Base-by-base conservation (phyloP, 2,329 filamentous ascomycete species). In the Ophiostoma australiae region DNA sequence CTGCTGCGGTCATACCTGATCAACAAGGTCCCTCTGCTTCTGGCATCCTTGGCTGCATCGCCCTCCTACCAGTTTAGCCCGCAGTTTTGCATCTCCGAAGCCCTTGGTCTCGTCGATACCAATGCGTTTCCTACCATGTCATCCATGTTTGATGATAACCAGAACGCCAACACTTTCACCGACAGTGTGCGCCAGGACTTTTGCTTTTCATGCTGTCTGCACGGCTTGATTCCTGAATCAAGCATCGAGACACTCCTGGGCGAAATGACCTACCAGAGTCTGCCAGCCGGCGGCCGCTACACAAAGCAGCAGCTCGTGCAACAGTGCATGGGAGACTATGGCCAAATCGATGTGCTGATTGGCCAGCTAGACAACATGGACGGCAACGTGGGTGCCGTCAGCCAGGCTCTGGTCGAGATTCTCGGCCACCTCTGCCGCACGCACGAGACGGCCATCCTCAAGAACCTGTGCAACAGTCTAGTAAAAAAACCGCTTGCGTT, bases 321-420 rank as follows among this genome's bases (percentile, higher is more conserved):
- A 68, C 90, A 95, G 77, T 97, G 93, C 74, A 85, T 90, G 74
- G 87, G 89, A 0, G 91, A 93, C 73, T 88, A 89, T 73, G 88
- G 91, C 0, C 91, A 93, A 74, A 58, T 73, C 31, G 41, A 39
- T 23, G 86, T 89, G 63, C 83, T 97, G 41, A 87, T 97, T 58
- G 87, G 89, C 55, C 93, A 97, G 76, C 83, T 99, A 33, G 93
- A 97, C 71, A 90, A 90, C 69, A 93, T 95, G 85, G 92, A 97
- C 76, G 94, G 94, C 1, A 97, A 97, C 78, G 92, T 92, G 2
- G 93, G 92, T 1, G 92, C 93, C 1, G 92, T 96, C 23, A 91
- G 91, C 69, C 89, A 90, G 72, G 94, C 93, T 2, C 83, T 94
- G 65, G 87, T 89, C 55, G 90, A 92, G 82, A 84, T 91, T 41